Base-by-base conservation (phyloP, 495 filamentous ascomycete species). In the Talaromyces ruber region DNA sequence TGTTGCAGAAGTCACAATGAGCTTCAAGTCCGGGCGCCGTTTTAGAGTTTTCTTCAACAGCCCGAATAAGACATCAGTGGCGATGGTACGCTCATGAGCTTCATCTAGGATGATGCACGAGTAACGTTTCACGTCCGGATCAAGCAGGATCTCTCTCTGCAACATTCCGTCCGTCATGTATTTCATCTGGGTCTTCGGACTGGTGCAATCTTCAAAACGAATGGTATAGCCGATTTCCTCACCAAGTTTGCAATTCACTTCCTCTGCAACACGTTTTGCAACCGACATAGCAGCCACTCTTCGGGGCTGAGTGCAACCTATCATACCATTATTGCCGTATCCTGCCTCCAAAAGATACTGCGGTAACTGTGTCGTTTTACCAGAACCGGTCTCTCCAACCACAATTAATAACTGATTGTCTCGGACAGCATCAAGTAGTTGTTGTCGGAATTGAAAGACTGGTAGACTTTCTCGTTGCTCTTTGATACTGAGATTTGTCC, bases 151-250 rank as follows among this genome's bases (percentile, higher is more conserved):
- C 73, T 99, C 95, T 75, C 94, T 79, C 75, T 98, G 87, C 67
- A 99, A 83, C 89, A 98, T 99, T 73, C 94, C 94, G 64, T 99
- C 94, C 12, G 94, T 99, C 93, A 98, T 97, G 75, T 98, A 99
- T 76, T 98, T 98, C 78, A 99, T 97, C 71, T 86, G 88, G 12
- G 94, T 98, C 14, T 90, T 86, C 1, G 92, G 87, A 64, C 86
- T 89, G 0, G 94, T 97, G 68, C 86, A 89, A 68, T 99, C 95
- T 69, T 99, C 94, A 70, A 99, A 99, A 70, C 94, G 88, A 70
- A 99, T 97, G 0, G 92, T 97, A 67, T 98, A 99, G 50, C 94
- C 94, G 63, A 99, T 93, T 72, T 97, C 93, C 34, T 92, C 83
- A 30, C 95, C 95, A 0, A 99, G 80, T 59, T 85, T 79, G 68